phyloP scores from a whole-genome alignment of 73 alveolate genomes.

The Paramecium sexaurelia region DNA sequence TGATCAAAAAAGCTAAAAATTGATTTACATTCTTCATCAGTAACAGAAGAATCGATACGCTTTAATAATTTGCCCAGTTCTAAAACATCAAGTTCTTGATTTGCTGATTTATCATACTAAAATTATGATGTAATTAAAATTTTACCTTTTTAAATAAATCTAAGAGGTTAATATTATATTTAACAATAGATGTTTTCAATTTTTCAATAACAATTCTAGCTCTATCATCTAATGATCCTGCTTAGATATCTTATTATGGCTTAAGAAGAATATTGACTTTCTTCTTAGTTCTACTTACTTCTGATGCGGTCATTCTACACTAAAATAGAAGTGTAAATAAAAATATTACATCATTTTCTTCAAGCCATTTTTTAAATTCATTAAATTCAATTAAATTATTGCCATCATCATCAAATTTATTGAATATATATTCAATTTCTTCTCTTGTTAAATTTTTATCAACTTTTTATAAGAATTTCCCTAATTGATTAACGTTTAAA shows the following conservation, averaged over 20 bases:
- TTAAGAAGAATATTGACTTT: background rate
- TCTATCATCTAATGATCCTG: slow-evolving; percentile 47
- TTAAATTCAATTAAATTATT: slow-evolving; percentile 60
- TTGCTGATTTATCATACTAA: slow-evolving; percentile 44
- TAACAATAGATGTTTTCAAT: slow-evolving; percentile 3
- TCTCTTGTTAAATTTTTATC: slow-evolving; percentile 69
- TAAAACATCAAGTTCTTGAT: slow-evolving; percentile 21
- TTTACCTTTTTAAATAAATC: slow-evolving; percentile 56
- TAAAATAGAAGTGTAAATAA: background rate
- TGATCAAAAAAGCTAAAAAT: slow-evolving; percentile 34
- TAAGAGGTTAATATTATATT: slow-evolving; percentile 32
- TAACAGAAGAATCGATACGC: slow-evolving; percentile 29
- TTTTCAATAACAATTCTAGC: slow-evolving; percentile 33
- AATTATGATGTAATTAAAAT: background rate
- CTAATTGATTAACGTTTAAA: slow-evolving; percentile 44
- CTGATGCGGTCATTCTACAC: slow-evolving; percentile 60
- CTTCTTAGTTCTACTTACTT: slow-evolving; percentile 49
- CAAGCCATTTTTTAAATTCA: slow-evolving; percentile 66
- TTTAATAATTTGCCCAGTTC: slow-evolving; percentile 7
- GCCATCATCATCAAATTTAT: slow-evolving; percentile 68
- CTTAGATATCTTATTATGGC: background rate
- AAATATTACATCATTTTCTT: slow-evolving; percentile 59
- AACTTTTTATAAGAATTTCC: slow-evolving; percentile 59
- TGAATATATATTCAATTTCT: slow-evolving; percentile 67
- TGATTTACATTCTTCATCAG: slow-evolving; percentile 42